Evolutionary conservation across 2,329 filamentous ascomycete genomes (phyloP).

Genomic region (Colletotrichum chrysophilum): DNA sequence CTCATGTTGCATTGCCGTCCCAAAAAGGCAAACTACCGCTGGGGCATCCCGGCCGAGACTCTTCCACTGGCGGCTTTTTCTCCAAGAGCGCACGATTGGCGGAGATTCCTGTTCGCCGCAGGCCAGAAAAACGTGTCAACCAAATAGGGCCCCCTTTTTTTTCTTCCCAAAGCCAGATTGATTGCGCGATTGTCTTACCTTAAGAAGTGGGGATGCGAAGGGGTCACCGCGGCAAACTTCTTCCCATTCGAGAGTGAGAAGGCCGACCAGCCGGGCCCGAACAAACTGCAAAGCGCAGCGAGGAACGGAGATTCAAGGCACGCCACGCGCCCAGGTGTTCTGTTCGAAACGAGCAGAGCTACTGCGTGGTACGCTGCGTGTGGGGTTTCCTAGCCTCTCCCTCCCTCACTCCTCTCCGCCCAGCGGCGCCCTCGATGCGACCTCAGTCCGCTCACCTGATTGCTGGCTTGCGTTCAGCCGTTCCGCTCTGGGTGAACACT

Average conservation of each 20-base stretch:
- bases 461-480: background rate
- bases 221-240: background rate
- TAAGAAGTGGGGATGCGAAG: background rate
- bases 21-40: background rate
- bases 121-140: background rate
- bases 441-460: background rate
- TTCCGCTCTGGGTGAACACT: background rate
- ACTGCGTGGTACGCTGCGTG: background rate
- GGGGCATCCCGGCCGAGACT: background rate
- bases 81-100: background rate
- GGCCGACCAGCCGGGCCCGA: background rate
- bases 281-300: background rate
- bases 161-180: background rate
- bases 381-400: background rate
- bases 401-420: background rate
- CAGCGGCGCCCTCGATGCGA: background rate
- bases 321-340: background rate
- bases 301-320: background rate
- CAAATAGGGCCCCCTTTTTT: background rate
- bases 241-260: background rate
- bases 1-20: background rate
- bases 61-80: background rate
- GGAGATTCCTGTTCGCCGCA: constrained; percentile 1
- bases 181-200: background rate
- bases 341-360: background rate